Percentiles rank a stretch among this genome's conserved stretches.
These are phyloP conservation scores for Aspergillus costaricaensis DNA, from an alignment of 2,329 filamentous ascomycete genomes.

Conservation along the genomic window DNA sequence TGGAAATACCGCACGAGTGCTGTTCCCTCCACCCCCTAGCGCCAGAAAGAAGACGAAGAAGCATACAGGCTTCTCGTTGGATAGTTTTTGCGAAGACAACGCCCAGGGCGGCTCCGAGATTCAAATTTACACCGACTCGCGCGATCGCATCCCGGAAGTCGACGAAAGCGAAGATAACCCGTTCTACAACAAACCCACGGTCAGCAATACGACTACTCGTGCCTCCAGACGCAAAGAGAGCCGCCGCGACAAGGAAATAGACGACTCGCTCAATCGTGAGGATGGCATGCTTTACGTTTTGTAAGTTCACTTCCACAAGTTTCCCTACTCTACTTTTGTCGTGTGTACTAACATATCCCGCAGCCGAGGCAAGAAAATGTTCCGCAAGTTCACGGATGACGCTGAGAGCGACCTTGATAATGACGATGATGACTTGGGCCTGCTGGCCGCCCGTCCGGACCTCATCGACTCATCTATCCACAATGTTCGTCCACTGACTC, in stretches of 20 bases:
- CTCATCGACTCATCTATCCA: slow-evolving; percentile 34
- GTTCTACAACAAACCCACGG: slow-evolving; percentile 49
- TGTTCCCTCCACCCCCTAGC: slow-evolving; percentile 54
- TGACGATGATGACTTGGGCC: slow-evolving; percentile 45
- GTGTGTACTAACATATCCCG: slow-evolving; percentile 28
- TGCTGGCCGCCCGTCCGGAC: slow-evolving; percentile 44
- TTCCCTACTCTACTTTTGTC: slow-evolving; percentile 6
- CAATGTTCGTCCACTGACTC: slow-evolving; percentile 54
- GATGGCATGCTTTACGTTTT: slow-evolving; percentile 64
- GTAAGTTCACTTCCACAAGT: slow-evolving; percentile 54
- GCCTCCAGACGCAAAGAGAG: slow-evolving; percentile 36
- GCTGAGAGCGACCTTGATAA: slow-evolving; percentile 43
- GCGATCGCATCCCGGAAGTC: slow-evolving; percentile 59
- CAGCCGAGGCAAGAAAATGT: slow-evolving; percentile 64
- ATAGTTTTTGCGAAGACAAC: slow-evolving; percentile 43
- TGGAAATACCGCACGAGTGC: slow-evolving; percentile 53
- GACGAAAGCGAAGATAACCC: slow-evolving; percentile 58
- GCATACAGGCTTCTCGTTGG: slow-evolving; percentile 48
- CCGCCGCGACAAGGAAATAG: slow-evolving; percentile 45
- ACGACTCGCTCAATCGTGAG: slow-evolving; percentile 53
- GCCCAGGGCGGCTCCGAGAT: slow-evolving; percentile 45
- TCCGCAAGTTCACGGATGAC: slow-evolving; percentile 55
- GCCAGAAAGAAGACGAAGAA: slow-evolving; percentile 50
- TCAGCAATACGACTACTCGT: slow-evolving; percentile 33
- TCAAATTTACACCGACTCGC: slow-evolving; percentile 64